Evolutionary conservation across 257 asterid species (phyloP).

Genomic region (Ajuga chamaepitys): DNA sequence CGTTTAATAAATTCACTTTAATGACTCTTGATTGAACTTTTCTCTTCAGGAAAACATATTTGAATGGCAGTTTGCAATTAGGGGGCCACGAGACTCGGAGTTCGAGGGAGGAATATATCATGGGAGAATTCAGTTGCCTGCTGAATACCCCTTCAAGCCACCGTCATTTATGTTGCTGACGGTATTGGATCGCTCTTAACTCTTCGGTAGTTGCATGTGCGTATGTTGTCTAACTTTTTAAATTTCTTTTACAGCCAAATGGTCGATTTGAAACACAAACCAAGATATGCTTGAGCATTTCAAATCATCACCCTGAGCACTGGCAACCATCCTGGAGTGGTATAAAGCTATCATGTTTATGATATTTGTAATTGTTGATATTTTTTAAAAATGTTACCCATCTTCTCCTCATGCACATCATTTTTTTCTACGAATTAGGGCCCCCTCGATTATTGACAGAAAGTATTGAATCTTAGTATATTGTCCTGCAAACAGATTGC

Average conservation of each 20-base stretch:
- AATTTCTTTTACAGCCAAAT: conserved; percentile 56
- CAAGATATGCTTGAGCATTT: conserved; percentile 95
- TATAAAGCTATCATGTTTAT: conserved; percentile 25
- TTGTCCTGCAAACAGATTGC: neutral
- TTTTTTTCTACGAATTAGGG: neutral
- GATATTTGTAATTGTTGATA: neutral
- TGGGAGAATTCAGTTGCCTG: conserved; percentile 85
- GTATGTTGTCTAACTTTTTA: neutral
- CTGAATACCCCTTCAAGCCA: conserved; percentile 85
- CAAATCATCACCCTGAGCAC: conserved; percentile 97
- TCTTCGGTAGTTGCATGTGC: neutral
- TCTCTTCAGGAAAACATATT: conserved; percentile 64
- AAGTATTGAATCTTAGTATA: neutral
- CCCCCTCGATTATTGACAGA: neutral
- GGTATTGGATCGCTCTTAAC: conserved; percentile 22
- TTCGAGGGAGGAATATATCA: conserved; percentile 90
- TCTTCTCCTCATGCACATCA: neutral
- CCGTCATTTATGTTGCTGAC: conserved; percentile 87
- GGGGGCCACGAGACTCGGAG: conserved; percentile 75
- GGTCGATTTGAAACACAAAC: conserved; percentile 97
- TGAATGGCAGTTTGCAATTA: conserved; percentile 89
- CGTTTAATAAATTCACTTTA: neutral
- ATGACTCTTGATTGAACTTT: neutral
- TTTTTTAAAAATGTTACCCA: neutral
- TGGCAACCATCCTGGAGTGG: conserved; percentile 99